Conservation (phyloP, 345 rosid species). For the Hypericum androsaemum region DNA sequence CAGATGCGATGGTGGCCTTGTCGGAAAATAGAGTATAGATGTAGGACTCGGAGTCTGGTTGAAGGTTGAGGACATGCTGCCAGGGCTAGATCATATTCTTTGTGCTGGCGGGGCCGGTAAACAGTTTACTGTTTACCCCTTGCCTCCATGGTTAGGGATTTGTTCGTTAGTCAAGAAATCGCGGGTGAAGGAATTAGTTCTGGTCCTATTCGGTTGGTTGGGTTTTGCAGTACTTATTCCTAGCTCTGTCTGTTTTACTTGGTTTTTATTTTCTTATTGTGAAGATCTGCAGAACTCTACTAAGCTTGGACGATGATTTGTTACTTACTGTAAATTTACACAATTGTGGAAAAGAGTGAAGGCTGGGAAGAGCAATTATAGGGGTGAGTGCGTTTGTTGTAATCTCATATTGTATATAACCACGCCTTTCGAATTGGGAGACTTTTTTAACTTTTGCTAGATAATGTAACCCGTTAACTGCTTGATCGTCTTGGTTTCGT, state of each 20-base stretch:
- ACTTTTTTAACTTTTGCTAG: background rate
- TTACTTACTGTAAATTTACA: conserved; percentile 28
- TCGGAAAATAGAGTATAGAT: conserved; percentile 19
- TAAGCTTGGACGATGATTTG: conserved; percentile 20
- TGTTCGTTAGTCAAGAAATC: conserved; percentile 29
- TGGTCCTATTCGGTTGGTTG: conserved; percentile 19
- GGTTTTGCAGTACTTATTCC: background rate
- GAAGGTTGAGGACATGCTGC: conserved; percentile 21
- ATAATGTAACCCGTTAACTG: too few species aligned
- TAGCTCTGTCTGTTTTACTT: conserved; percentile 1
- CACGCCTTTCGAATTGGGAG: conserved; percentile 9
- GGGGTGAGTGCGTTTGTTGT: conserved; percentile 22
- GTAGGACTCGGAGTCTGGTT: conserved; percentile 29
- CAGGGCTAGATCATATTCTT: conserved; percentile 52
- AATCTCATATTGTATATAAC: conserved; percentile 31
- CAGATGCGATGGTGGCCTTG: conserved; percentile 12
- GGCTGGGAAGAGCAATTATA: conserved; percentile 20
- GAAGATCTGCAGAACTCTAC: conserved; percentile 6
- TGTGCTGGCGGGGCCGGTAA: conserved; percentile 26
- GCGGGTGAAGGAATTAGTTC: conserved; percentile 13
- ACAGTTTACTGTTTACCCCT: background rate
- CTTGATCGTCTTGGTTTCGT: too few species aligned
- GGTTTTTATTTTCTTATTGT: conserved; percentile 8
- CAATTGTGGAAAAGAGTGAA: conserved; percentile 14
- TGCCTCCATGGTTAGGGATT: conserved; percentile 42